phyloP scores from a whole-genome alignment of 805 yeast genomes.

The Debaryomyces hansenii region DNA sequence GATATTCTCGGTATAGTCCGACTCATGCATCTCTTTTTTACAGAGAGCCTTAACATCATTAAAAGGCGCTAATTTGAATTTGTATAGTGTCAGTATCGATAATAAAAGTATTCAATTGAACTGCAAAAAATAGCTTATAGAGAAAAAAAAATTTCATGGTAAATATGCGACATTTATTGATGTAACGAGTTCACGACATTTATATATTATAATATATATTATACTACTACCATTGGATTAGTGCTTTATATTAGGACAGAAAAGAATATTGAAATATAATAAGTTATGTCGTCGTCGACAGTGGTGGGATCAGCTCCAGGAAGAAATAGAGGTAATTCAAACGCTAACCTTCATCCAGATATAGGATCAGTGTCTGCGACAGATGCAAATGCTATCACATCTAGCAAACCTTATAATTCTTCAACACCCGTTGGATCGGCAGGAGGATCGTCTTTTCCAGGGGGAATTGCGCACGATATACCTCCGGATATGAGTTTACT shows the following conservation, averaged over 20 bases:
- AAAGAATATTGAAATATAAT: neutral
- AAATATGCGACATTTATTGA: neutral
- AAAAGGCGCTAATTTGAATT: too few relatives aligned
- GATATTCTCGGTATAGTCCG: neutral
- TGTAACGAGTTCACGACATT: too few relatives aligned
- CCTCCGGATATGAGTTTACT: constrained; percentile 47
- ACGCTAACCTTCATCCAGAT: constrained; percentile 17
- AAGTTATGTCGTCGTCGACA: constrained; percentile 11
- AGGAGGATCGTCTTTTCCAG: constrained; percentile 9
- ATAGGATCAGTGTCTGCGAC: constrained; percentile 23
- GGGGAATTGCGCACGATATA: constrained; percentile 30
- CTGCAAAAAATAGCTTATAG: neutral
- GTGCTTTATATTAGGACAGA: neutral
- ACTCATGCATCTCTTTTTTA: neutral
- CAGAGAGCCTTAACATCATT: constrained; percentile 1
- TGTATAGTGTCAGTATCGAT: too few relatives aligned
- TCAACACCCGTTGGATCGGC: constrained; percentile 12
- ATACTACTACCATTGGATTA: too few relatives aligned
- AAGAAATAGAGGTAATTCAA: constrained; percentile 15
- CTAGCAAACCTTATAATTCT: constrained; percentile 12
- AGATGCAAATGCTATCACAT: constrained; percentile 17
- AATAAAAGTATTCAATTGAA: neutral
- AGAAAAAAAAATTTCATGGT: neutral
- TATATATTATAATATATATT: too few relatives aligned
- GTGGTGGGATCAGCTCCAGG: constrained; percentile 15